Base-by-base conservation (phyloP, 1,284 basidiomycete species). In the Cryptococcus sp. region DNA sequence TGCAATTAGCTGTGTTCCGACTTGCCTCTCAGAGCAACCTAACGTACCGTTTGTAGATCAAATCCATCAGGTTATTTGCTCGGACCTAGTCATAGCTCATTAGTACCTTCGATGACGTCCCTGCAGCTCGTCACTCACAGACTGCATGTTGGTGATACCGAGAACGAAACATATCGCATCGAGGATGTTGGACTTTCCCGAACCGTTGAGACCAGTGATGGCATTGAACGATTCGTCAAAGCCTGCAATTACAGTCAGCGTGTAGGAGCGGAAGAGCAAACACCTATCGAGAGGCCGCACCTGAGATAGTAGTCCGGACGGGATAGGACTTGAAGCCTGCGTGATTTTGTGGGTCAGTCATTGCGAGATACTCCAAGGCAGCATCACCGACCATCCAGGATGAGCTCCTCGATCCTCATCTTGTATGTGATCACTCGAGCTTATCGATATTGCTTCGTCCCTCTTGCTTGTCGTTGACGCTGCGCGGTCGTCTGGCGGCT, bases 221-320 rank as follows among this genome's bases (percentile, higher is more conserved):
- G 94, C 94, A 75, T 97, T 97, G 84, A 97, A 97, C 16, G 92
- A 95, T 11, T 91, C 80, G 75, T 97, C 93, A 87, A 93, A 98
- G 65, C 93, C 93, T 75, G 55, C 10, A 3, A 11, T 15, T 17
- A 29, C 16, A 3, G 48, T 66, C 46, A 65, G 63, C 29, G 16
- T 5, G 13, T 39, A 23, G 16, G 13, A 38, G 40, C n/a, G 22
- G n/a, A n/a, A n/a, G 45, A 39, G 39, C 34, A 11, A 10, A 22
- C 41, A 8, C 29, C 5, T 37, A 19, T 17, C 26, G 2, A 48
- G 3, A 13, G 22, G n/a, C 8, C 70, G 17, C 52, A 77, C 76
- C 76, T 0, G 88, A 89, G 59, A 98, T 95, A 70, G 90, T 89
- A 0, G 94, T 97, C 44, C 94, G 86, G 34, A 93, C 92, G 19